phyloP scores from a whole-genome alignment of 495 filamentous ascomycete species.

The Cercophora samala region DNA sequence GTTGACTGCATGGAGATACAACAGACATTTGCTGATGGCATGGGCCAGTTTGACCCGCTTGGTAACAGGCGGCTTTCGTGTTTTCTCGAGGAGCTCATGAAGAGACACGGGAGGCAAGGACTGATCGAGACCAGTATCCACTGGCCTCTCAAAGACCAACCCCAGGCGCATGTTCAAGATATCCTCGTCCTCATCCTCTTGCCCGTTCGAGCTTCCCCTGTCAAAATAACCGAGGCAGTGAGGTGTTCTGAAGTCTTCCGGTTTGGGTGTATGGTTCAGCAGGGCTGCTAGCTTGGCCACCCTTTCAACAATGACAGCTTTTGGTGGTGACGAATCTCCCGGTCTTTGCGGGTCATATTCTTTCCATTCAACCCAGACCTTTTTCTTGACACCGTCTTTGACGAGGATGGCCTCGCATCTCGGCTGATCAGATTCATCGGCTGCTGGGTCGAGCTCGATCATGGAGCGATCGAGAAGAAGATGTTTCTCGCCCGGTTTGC shows the following conservation, averaged over 20 bases:
- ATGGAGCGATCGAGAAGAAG: constrained; percentile 34
- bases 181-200: constrained; percentile 30
- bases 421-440: constrained; percentile 30
- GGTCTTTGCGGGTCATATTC: constrained; percentile 41
- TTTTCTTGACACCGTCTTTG: constrained; percentile 26
- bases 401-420: constrained; percentile 38
- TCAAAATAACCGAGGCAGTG: constrained; percentile 47
- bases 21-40: constrained; percentile 39
- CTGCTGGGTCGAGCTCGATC: constrained; percentile 28
- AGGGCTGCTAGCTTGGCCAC: constrained; percentile 41
- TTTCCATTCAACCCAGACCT: constrained; percentile 49
- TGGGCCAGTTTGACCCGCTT: constrained; percentile 38
- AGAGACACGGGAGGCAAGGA: constrained; percentile 37
- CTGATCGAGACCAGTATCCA: constrained; percentile 27
- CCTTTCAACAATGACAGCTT: constrained; percentile 37
- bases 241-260: constrained; percentile 42
- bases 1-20: constrained; percentile 53
- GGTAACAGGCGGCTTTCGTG: constrained; percentile 33
- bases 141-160: constrained; percentile 38
- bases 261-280: constrained; percentile 41
- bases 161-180: constrained; percentile 36
- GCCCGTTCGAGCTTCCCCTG: constrained; percentile 26
- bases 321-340: constrained; percentile 31
- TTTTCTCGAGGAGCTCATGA: constrained; percentile 29
- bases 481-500: constrained; percentile 28